phyloP scores from a whole-genome alignment of 2,329 filamentous ascomycete genomes.

The Pestalotiopsis sp. region DNA sequence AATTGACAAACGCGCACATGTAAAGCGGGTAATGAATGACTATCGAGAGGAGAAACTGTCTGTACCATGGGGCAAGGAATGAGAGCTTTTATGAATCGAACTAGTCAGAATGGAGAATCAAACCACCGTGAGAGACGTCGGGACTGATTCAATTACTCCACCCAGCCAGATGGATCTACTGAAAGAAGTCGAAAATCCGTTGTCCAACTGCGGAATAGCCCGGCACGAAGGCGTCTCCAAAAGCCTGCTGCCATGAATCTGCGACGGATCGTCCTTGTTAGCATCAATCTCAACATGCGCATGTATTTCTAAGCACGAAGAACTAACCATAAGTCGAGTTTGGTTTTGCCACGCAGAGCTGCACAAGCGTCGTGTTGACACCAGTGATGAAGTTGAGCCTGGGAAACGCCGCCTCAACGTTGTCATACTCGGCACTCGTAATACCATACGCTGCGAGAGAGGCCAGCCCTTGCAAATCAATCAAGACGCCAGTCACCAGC shows the following conservation, averaged over 20 bases:
- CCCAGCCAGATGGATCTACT: too few relatives aligned
- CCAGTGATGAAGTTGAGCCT: slow-evolving; percentile 33
- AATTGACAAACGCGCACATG: too few relatives aligned
- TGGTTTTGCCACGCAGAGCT: slow-evolving; percentile 43
- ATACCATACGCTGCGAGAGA: slow-evolving; percentile 27
- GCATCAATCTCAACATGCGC: neutral
- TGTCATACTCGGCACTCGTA: slow-evolving; percentile 34
- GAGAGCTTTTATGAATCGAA: too few relatives aligned
- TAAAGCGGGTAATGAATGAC: too few relatives aligned
- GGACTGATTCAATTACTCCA: too few relatives aligned
- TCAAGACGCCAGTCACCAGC: slow-evolving; percentile 33
- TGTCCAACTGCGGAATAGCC: slow-evolving; percentile 15
- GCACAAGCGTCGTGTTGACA: slow-evolving; percentile 39
- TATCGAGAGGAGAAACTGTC: too few relatives aligned
- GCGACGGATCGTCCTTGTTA: neutral
- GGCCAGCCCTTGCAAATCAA: slow-evolving; percentile 38
- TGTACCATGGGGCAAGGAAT: too few relatives aligned
- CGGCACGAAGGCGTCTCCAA: slow-evolving; percentile 16
- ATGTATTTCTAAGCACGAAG: too few relatives aligned
- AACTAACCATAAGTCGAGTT: slow-evolving; percentile 35
- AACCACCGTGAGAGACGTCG: too few relatives aligned
- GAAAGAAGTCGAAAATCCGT: slow-evolving; percentile 11
- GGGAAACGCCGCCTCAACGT: slow-evolving; percentile 37
- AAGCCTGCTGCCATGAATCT: slow-evolving; percentile 21
- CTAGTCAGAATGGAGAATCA: too few relatives aligned